Evolutionary conservation across 176 grass and related monocot genomes (phyloP).

Genomic region (Lolium perenne): DNA sequence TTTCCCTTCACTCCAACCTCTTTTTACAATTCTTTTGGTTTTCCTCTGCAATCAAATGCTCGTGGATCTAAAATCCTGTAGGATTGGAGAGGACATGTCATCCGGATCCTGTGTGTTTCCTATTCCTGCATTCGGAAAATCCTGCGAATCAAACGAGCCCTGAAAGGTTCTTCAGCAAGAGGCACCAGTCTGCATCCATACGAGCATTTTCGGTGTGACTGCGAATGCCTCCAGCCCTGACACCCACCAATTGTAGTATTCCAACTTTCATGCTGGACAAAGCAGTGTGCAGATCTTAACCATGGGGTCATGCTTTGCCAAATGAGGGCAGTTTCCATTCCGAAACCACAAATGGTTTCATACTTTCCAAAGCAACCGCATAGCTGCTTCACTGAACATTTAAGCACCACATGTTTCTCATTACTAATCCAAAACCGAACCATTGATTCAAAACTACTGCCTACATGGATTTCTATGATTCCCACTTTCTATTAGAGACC

Average conservation of each 20-base stretch:
- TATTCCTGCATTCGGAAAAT: too few species aligned
- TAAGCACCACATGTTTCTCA: background rate
- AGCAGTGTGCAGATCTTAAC: background rate
- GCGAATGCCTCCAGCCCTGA: background rate
- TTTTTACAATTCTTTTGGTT: too few species aligned
- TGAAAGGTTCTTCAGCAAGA: background rate
- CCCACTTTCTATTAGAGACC: background rate
- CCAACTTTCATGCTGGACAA: conserved; percentile 13
- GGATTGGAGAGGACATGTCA: too few species aligned
- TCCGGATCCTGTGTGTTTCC: too few species aligned
- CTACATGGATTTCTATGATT: background rate
- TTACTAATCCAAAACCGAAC: background rate
- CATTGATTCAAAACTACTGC: background rate
- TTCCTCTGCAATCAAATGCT: too few species aligned
- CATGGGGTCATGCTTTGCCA: background rate
- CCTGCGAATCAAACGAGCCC: too few species aligned
- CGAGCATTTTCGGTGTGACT: background rate
- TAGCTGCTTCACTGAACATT: background rate
- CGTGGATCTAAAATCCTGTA: too few species aligned
- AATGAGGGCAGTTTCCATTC: background rate
- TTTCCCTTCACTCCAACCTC: too few species aligned
- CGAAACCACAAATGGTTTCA: background rate
- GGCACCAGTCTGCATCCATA: background rate
- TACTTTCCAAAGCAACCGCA: background rate
- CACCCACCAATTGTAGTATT: background rate